Evolutionary conservation across 441 rosid species (phyloP).

Genomic region (Gossypium davidsonii): DNA sequence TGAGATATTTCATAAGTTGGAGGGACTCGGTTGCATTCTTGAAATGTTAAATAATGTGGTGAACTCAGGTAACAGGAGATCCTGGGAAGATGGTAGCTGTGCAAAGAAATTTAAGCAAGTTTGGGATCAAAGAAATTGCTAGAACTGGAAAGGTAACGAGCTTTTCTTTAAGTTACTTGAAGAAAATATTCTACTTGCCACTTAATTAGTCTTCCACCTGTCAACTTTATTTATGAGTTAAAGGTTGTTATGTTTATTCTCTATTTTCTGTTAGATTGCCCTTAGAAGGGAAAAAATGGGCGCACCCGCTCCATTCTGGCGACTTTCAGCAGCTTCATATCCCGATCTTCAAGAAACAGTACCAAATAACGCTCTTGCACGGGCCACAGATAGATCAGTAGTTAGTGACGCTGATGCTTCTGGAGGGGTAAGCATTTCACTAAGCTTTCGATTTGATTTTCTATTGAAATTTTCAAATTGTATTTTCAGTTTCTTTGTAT

Average conservation of each 20-base stretch:
- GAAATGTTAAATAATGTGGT: background rate
- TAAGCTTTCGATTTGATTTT: no score
- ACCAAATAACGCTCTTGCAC: constrained; percentile 34
- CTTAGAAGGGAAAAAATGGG: constrained; percentile 91
- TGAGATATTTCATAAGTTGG: no score
- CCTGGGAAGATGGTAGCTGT: constrained; percentile 90
- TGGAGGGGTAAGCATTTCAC: constrained; percentile 46
- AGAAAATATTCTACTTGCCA: background rate
- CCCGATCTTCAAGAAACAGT: constrained; percentile 67
- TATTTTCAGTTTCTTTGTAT: background rate
- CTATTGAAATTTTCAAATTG: no score
- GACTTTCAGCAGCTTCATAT: constrained; percentile 94
- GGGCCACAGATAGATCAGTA: constrained; percentile 34
- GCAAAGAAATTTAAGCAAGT: constrained; percentile 66
- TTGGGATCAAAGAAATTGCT: constrained; percentile 86
- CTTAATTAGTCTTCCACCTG: no score
- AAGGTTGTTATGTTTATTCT: background rate
- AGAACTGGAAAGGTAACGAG: constrained; percentile 86
- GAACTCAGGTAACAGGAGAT: constrained; percentile 79
- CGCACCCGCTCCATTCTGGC: constrained; percentile 87
- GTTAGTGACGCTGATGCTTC: constrained; percentile 34
- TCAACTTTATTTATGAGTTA: background rate
- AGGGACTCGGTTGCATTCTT: background rate
- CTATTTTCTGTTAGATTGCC: constrained; percentile 52
- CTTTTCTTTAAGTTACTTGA: background rate